A percentile compares a stretch with the other conserved stretches of the same genome.
Evolutionary conservation across 129 eudicot species (phyloP).

Genomic region (Tagetes patula): DNA sequence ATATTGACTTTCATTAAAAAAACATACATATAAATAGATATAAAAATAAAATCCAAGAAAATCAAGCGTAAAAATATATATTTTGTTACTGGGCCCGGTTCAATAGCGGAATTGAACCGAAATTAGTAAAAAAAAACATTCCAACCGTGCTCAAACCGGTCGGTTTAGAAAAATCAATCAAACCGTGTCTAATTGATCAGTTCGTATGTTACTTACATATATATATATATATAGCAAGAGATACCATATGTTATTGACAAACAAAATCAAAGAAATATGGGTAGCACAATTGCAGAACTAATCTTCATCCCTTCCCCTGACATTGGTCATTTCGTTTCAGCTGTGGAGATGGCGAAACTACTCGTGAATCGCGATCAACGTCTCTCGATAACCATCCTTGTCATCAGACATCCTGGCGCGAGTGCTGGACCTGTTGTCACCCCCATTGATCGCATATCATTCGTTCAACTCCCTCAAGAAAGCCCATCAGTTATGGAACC

Average conservation of each 20-base stretch:
- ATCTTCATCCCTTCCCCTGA: constrained; percentile 23
- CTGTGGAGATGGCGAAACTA: constrained; percentile 17
- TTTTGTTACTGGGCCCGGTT: no score
- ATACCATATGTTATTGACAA: background rate
- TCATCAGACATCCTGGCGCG: background rate
- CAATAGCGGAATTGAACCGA: no score
- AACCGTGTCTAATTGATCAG: no score
- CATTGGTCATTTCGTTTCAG: constrained; percentile 25
- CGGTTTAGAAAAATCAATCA: no score
- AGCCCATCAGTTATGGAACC: background rate
- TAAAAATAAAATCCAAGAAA: no score
- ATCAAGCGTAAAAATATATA: no score
- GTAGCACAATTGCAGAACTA: constrained; percentile 2
- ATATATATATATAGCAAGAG: no score
- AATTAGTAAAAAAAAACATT: no score
- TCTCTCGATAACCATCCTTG: constrained; percentile 9
- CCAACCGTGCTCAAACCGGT: no score
- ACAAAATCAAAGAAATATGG: constrained; percentile 7
- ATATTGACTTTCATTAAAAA: no score
- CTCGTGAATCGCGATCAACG: constrained; percentile 28
- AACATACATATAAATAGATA: no score
- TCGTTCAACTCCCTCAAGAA: constrained; percentile 25
- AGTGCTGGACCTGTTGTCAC: background rate
- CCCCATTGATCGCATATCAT: background rate
- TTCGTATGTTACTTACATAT: no score